Evolutionary conservation across 176 grass and related monocot genomes (phyloP).

Genomic region (Eragrostis curvula): DNA sequence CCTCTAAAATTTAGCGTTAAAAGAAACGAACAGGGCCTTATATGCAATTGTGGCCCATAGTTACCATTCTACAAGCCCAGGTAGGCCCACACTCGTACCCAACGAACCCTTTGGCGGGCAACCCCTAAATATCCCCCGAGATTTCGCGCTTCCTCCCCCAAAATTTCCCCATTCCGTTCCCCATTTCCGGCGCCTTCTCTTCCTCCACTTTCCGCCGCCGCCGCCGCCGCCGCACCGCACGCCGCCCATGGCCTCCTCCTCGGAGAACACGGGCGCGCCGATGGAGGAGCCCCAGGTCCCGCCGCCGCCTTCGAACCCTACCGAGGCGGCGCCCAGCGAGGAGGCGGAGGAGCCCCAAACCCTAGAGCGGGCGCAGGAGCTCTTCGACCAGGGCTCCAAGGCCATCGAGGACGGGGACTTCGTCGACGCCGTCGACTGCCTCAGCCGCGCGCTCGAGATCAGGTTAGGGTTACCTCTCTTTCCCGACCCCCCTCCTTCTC

Average conservation of each 20-base stretch:
- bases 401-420: constrained; percentile 89
- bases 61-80: too few species aligned
- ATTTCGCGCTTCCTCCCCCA: constrained; percentile 14
- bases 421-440: constrained; percentile 76
- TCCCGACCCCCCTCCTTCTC: background rate
- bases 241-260: constrained; percentile 39
- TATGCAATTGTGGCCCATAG: too few species aligned
- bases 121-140: background rate
- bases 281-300: background rate
- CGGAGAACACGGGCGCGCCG: constrained; percentile 24
- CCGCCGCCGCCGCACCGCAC: constrained; percentile 9
- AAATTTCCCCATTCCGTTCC: background rate
- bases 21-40: too few species aligned
- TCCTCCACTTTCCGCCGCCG: background rate
- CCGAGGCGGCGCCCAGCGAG: constrained; percentile 1
- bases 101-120: too few species aligned
- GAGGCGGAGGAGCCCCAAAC: constrained; percentile 45
- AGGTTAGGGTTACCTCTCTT: constrained; percentile 60
- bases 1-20: too few species aligned
- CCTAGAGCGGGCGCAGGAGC: constrained; percentile 78
- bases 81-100: too few species aligned
- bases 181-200: background rate
- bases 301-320: constrained; percentile 19
- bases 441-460: constrained; percentile 92
- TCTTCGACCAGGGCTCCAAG: constrained; percentile 78